Evolutionary conservation across 129 eudicot genomes (phyloP).

Genomic region (Pseudognaphalium luteoalbum): DNA sequence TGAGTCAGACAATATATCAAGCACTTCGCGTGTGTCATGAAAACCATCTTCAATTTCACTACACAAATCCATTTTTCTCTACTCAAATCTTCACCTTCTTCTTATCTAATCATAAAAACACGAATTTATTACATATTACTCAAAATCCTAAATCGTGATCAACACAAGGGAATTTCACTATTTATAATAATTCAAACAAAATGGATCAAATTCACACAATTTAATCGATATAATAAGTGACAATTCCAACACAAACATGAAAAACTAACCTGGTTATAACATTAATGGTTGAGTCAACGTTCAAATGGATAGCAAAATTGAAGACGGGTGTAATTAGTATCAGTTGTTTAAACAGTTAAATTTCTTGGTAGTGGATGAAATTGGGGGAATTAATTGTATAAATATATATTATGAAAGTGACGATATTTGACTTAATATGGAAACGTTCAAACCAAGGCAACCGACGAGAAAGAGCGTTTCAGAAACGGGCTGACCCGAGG

Average conservation of each 20-base stretch:
- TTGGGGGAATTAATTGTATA: conserved; percentile 8
- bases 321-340: conserved; percentile 10
- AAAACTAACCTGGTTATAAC: conserved; percentile 15
- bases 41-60: conserved; percentile 55
- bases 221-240: neutral
- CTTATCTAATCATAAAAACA: conserved; percentile 31
- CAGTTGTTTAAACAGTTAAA: neutral
- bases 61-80: conserved; percentile 38
- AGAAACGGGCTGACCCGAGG: conserved; percentile 27
- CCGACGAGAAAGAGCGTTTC: conserved; percentile 21
- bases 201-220: neutral
- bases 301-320: conserved; percentile 26
- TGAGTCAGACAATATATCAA: conserved; percentile 49
- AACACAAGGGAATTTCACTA: neutral
- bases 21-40: conserved; percentile 64
- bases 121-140: conserved; percentile 5
- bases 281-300: conserved; percentile 28
- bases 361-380: neutral
- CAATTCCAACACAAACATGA: neutral
- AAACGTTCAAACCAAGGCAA: conserved; percentile 31
- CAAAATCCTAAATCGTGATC: neutral
- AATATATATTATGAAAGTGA: conserved; percentile 27
- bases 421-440: conserved; percentile 26
- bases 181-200: neutral
- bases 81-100: conserved; percentile 26